Base-by-base conservation (phyloP, 805 yeast species). In the Yarrowia sp. region DNA sequence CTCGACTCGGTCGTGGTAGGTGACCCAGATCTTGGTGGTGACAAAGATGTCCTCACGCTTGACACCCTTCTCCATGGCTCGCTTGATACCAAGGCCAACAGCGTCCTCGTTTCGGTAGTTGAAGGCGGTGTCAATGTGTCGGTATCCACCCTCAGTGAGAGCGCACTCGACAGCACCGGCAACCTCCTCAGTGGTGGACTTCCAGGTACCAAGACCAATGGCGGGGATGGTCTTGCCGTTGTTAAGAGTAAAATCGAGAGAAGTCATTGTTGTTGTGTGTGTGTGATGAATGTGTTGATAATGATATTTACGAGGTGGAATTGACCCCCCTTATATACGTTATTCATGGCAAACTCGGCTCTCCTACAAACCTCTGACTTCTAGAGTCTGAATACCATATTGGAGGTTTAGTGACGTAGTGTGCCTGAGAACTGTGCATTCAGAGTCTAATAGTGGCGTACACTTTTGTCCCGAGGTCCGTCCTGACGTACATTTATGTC, bases 41-140 rank as follows among this genome's bases (percentile, higher is more conserved):
- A 86, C 76, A 68, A 84, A 87, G 18, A 87, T 64, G 51, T 86
- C 84, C 65, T 76, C 76, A 72, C 89, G 71, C 74, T 77, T 73
- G 36, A 78, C 69, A 36, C 22, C 77, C 69, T 57, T 77, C 80
- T 15, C 71, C 67, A 87, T 82, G 42, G 78, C 77, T 53, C 67
- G 69, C 31, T 65, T 69, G 64, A 72, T 70, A 4, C 87, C 95
- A 64, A 80, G 78, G 38, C 96, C 92, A 13, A 87, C 87, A 68
- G 82, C 85, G 15, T 74, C 78, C 74, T 90, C 96, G 72, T 86
- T 87, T 1, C 83, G 83, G 73, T 89, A 89, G 66, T 81, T 79
- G 73, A 84, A 83, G 2, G 95, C 95, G 9, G 92, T 84, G 74
- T 89, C 96, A 69, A 89, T 86, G 72, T 86, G 90, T 67, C 86